phyloP scores from a whole-genome alignment of 2,329 filamentous ascomycete species.

The Pestalotiopsis sp. region DNA sequence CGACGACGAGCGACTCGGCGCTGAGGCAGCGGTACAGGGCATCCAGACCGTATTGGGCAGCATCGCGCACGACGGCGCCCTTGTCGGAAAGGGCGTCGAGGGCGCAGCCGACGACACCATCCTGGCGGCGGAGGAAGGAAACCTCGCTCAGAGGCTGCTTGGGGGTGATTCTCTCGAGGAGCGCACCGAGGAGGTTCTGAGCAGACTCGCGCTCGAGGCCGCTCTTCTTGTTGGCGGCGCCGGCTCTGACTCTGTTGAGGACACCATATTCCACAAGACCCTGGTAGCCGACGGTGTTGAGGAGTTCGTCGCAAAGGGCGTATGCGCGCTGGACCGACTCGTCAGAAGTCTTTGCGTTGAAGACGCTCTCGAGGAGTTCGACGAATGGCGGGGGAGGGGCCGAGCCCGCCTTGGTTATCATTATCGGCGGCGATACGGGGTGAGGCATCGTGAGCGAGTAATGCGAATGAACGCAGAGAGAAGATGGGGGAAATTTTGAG shows the following conservation, averaged over 20 bases:
- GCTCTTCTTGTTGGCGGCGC: constrained; percentile 92
- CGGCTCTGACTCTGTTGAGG: constrained; percentile 65
- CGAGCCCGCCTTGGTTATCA: constrained; percentile 45
- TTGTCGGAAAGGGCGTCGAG: constrained; percentile 91
- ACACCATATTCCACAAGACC: constrained; percentile 58
- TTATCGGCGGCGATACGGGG: constrained; percentile 49
- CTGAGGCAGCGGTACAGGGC: constrained; percentile 79
- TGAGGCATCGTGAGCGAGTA: constrained; percentile 44
- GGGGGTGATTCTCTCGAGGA: constrained; percentile 87
- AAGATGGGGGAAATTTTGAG: background rate
- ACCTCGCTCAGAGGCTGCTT: constrained; percentile 79
- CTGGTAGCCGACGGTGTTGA: constrained; percentile 54
- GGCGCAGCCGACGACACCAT: constrained; percentile 70
- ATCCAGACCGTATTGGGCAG: constrained; percentile 92
- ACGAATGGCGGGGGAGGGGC: constrained; percentile 65
- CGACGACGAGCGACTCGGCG: constrained; percentile 80
- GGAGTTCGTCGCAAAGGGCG: constrained; percentile 56
- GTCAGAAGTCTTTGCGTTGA: constrained; percentile 69
- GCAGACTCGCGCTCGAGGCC: constrained; percentile 82
- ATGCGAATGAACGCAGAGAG: constrained; percentile 1
- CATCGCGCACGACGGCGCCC: constrained; percentile 83
- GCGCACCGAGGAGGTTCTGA: constrained; percentile 90
- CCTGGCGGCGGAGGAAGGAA: constrained; percentile 80
- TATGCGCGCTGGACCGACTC: constrained; percentile 68
- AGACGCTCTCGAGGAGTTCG: constrained; percentile 65